Base-by-base conservation (phyloP, 2,329 filamentous ascomycete species). In the Penicillium expansum region DNA sequence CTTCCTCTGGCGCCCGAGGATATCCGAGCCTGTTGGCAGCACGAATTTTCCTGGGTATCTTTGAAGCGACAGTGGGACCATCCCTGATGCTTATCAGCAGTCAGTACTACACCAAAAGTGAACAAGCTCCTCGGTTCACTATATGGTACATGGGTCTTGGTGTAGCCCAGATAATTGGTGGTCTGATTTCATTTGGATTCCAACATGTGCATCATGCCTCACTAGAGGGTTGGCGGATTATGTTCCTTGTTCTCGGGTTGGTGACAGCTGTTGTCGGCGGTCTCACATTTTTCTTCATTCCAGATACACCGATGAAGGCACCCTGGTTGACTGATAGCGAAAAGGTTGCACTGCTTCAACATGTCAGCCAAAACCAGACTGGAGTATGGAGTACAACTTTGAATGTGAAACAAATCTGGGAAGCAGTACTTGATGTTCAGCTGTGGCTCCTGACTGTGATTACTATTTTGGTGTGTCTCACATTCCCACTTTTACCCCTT, bases 131-230 rank as follows among this genome's bases (percentile, higher is more conserved):
- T 8, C 79, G 84, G 9, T 84, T 85, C 67, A 82, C 79, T 18
- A 77, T 86, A 65, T 86, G 84, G 84, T 86, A 85, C 66, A 76
- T 79, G 33, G 83, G 84, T 9, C 74, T 86, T 13, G 84, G 85
- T 1, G 70, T 84, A 3, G 83, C 83, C 6, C 84, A 86, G 70
- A 66, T 65, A 2, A 11, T 66, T 4, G 64, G 64, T n/a, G 64
- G 64, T 3, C 53, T 66, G 27, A 69, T 81, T 22, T 80, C 77
- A 6, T 86, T 79, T 60, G 83, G 73, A 41, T 85, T 84, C 68
- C 83, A 85, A 66, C 71, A 77, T 63, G 76, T 83, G n/a, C 59
- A 71, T 3, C 54, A 66, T 41, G 65, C 70, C 10, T 47, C 57
- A 0, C 65, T 82, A 13, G 65, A 71, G 4, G 73, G 76, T 22